These are phyloP conservation scores for Yamadazyma sp. DNA, from an alignment of 805 yeast genomes.

Conservation along the genomic window DNA sequence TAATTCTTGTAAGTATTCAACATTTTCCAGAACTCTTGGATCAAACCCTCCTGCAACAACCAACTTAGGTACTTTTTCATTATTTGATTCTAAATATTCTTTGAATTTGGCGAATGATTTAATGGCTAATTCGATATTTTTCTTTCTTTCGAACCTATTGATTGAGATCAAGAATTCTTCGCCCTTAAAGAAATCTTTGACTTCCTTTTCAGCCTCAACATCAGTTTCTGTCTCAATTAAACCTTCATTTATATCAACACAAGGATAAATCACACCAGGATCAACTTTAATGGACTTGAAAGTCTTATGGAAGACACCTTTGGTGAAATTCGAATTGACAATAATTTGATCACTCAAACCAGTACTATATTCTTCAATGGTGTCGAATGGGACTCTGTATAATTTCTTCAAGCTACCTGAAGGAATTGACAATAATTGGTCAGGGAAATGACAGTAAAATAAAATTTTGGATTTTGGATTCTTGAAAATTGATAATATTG, in stretches of 20 bases:
- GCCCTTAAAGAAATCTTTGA: constrained; percentile 31
- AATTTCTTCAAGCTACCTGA: constrained; percentile 51
- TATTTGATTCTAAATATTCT: constrained; percentile 21
- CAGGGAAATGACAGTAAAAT: constrained; percentile 97
- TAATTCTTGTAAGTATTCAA: constrained; percentile 63
- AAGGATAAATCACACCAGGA: constrained; percentile 69
- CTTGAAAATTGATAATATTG: constrained; percentile 54
- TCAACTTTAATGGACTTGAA: constrained; percentile 44
- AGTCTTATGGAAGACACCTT: constrained; percentile 59
- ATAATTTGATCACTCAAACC: constrained; percentile 72
- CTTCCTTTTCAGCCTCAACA: constrained; percentile 26
- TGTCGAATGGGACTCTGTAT: constrained; percentile 81
- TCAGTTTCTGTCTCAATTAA: constrained; percentile 18
- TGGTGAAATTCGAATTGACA: constrained; percentile 87
- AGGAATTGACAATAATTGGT: constrained; percentile 66
- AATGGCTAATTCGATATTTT: constrained; percentile 77
- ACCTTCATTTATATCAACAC: constrained; percentile 53
- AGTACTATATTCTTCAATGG: constrained; percentile 79
- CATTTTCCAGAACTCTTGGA: constrained; percentile 69
- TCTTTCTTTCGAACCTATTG: constrained; percentile 86
- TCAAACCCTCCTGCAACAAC: constrained; percentile 94
- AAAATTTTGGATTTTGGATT: constrained; percentile 48
- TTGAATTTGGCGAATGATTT: constrained; percentile 54
- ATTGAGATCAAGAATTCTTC: constrained; percentile 61
- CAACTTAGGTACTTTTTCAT: constrained; percentile 41